Evolutionary conservation across 352 stramenopile species (phyloP).

Genomic region (Phytophthora pisi): DNA sequence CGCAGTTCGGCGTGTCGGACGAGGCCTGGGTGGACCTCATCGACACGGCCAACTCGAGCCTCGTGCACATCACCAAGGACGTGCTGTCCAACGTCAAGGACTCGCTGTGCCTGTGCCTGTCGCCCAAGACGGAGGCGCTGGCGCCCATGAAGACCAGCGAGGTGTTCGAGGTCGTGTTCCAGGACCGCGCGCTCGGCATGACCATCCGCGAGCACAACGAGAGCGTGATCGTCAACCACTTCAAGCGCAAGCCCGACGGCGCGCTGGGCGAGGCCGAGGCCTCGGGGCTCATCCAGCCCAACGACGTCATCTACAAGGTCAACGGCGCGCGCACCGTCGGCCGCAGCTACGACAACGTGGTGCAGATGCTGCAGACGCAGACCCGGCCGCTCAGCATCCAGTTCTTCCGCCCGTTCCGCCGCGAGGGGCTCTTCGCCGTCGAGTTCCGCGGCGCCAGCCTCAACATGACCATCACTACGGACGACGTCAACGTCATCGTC

Average conservation of each 20-base stretch:
- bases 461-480: conserved; percentile 88
- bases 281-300: conserved; percentile 58
- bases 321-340: conserved; percentile 76
- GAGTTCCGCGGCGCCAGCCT: conserved; percentile 81
- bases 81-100: conserved; percentile 56
- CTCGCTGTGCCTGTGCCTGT: conserved; percentile 82
- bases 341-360: conserved; percentile 80
- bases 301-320: conserved; percentile 90
- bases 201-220: conserved; percentile 87
- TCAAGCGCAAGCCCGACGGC: conserved; percentile 71
- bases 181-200: conserved; percentile 75
- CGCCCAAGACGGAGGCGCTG: conserved; percentile 83
- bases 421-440: conserved; percentile 83
- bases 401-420: conserved; percentile 80
- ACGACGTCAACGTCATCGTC: conserved; percentile 87
- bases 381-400: conserved; percentile 76
- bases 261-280: conserved; percentile 58
- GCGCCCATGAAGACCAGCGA: conserved; percentile 81
- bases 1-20: conserved; percentile 81
- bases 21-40: conserved; percentile 89
- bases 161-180: conserved; percentile 82
- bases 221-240: conserved; percentile 86
- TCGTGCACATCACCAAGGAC: conserved; percentile 85
- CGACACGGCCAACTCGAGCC: conserved; percentile 78
- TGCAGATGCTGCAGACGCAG: conserved; percentile 88